Percentiles rank a stretch among this genome's conserved stretches.
Conservation (phyloP, 2,329 filamentous ascomycete genomes). For the Nemania diffusa region DNA sequence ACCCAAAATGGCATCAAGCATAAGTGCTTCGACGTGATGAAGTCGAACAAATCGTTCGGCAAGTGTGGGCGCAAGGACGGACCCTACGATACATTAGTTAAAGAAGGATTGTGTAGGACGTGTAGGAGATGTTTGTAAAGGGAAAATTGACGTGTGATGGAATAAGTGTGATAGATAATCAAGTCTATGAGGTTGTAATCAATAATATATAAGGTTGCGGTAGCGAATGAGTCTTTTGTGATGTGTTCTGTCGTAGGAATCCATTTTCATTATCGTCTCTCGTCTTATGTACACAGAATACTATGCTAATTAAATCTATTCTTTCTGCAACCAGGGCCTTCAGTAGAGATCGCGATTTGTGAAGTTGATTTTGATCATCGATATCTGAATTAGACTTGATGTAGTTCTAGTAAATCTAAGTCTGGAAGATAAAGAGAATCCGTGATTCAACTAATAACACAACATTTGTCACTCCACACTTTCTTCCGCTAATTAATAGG, state of each 20-base stretch:
- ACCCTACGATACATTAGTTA: slow-evolving; percentile 24
- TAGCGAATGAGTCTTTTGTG: not conserved
- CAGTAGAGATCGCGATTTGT: no score
- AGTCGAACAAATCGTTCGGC: slow-evolving; percentile 22
- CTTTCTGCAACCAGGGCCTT: no score
- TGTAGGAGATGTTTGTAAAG: not conserved
- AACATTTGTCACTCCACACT: no score
- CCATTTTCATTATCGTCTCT: no score
- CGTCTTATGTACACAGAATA: no score
- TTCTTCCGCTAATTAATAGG: no score
- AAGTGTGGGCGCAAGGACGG: slow-evolving; percentile 32
- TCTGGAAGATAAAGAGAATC: not conserved
- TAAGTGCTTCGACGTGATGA: slow-evolving; percentile 35
- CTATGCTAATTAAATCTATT: no score
- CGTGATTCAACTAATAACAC: no score
- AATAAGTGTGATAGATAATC: not conserved
- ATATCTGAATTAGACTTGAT: not conserved
- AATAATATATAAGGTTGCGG: not conserved
- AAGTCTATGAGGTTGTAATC: not conserved
- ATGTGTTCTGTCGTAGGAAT: no score
- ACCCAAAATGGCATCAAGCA: slow-evolving; percentile 18
- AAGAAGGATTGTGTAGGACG: not conserved
- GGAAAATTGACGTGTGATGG: not conserved
- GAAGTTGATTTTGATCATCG: no score
- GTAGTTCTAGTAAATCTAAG: not conserved